Conservation (phyloP, 2,329 filamentous ascomycete species). For the Aspergillus bombycis region DNA sequence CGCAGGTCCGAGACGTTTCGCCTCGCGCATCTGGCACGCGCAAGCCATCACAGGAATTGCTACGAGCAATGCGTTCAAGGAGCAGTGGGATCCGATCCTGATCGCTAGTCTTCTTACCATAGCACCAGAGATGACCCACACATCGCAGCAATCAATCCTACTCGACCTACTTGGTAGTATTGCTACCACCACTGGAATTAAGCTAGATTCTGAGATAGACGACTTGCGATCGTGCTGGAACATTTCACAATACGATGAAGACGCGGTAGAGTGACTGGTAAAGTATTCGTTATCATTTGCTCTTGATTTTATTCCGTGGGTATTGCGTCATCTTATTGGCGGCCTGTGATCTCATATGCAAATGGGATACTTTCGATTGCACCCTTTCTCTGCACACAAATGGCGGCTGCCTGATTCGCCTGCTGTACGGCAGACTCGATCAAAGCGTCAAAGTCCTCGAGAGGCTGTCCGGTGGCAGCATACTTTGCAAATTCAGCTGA, state of each 20-base stretch:
- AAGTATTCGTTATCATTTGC: neutral
- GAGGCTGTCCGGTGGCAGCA: conserved; percentile 67
- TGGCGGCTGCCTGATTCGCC: conserved; percentile 47
- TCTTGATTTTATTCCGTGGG: no score
- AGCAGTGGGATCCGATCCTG: conserved; percentile 31
- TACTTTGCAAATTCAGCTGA: conserved; percentile 2
- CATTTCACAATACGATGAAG: conserved; percentile 26
- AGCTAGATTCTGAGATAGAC: conserved; percentile 21
- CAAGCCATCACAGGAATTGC: conserved; percentile 29
- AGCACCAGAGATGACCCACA: conserved; percentile 29
- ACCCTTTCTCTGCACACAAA: conserved; percentile 48
- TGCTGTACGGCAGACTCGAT: conserved; percentile 48
- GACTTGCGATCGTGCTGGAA: conserved; percentile 22
- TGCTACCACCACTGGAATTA: conserved; percentile 25
- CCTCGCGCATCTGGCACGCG: conserved; percentile 31
- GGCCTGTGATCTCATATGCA: conserved; percentile 43
- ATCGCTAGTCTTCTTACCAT: conserved; percentile 24
- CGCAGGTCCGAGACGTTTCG: conserved; percentile 25
- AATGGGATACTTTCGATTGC: conserved; percentile 54
- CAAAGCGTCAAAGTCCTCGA: conserved; percentile 60
- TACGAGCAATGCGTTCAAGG: conserved; percentile 27
- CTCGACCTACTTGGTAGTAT: conserved; percentile 20
- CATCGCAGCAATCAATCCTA: conserved; percentile 26
- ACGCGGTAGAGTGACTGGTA: conserved; percentile 2
- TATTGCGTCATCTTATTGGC: neutral